phyloP scores from a whole-genome alignment of 164 flowering plant genomes.

The Akebia trifoliata region DNA sequence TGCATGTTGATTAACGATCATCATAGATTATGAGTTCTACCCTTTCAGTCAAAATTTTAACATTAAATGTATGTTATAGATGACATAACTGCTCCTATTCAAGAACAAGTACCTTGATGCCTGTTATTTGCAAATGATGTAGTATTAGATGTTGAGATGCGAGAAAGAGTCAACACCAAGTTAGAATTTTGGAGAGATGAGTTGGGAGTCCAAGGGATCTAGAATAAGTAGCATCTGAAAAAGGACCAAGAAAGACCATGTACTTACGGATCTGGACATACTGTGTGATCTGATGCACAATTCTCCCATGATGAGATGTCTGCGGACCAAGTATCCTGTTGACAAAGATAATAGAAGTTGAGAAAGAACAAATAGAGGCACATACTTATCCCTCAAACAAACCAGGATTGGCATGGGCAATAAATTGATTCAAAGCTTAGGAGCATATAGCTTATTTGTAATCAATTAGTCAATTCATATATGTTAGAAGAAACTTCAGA shows the following conservation, averaged over 20 bases:
- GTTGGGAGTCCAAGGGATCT: too few relatives aligned
- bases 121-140: too few relatives aligned
- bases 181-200: too few relatives aligned
- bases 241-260: conserved; percentile 5
- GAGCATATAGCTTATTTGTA: background rate
- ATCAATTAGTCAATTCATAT: background rate
- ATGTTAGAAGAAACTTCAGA: background rate
- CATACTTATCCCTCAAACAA: background rate
- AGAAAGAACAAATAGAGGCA: background rate
- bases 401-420: background rate
- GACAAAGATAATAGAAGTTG: conserved; percentile 4
- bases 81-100: too few relatives aligned
- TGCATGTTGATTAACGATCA: too few relatives aligned
- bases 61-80: too few relatives aligned
- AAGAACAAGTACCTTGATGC: too few relatives aligned
- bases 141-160: too few relatives aligned
- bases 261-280: conserved; percentile 84
- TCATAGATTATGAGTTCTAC: too few relatives aligned
- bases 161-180: too few relatives aligned
- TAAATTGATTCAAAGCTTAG: background rate
- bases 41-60: too few relatives aligned
- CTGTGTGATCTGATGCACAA: conserved; percentile 44
- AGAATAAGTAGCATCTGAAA: too few relatives aligned
- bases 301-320: conserved; percentile 49
- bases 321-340: conserved; percentile 56